Percentiles rank a stretch among this genome's conserved stretches.
phyloP scores from a whole-genome alignment of 805 yeast genomes.

The Hagleromyces aurorensis region DNA sequence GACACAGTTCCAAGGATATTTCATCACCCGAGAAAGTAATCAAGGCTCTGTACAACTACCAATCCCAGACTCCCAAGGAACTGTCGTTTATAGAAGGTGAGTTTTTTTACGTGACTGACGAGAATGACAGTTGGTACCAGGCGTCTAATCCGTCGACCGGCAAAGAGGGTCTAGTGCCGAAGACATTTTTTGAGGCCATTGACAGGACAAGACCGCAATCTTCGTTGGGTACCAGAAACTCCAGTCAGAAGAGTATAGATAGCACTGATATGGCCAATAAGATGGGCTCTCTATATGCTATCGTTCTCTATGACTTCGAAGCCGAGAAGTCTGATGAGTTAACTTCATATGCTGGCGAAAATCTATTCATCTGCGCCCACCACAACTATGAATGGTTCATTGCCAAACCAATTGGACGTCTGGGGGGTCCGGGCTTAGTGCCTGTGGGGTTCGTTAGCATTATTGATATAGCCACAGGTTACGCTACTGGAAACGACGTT shows the following conservation, averaged over 20 bases:
- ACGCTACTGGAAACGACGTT: conserved; percentile 48
- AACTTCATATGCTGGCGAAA: conserved; percentile 77
- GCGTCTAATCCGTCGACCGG: conserved; percentile 81
- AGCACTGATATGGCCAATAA: conserved; percentile 12
- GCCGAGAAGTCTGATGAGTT: conserved; percentile 79
- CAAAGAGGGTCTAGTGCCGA: conserved; percentile 80
- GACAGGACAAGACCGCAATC: conserved; percentile 44
- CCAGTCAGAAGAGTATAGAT: conserved; percentile 11
- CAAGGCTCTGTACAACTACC: conserved; percentile 70
- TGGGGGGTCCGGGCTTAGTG: conserved; percentile 96
- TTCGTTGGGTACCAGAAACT: no score
- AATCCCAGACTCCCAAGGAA: conserved; percentile 75
- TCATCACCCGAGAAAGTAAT: conserved; percentile 67
- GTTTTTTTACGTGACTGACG: conserved; percentile 72
- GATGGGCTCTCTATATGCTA: conserved; percentile 60
- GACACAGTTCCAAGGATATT: conserved; percentile 12
- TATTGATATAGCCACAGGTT: conserved; percentile 63
- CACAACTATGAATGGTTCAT: conserved; percentile 96
- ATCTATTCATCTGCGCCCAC: conserved; percentile 89
- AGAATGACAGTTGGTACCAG: conserved; percentile 70
- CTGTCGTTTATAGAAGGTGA: conserved; percentile 75
- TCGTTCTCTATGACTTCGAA: conserved; percentile 74
- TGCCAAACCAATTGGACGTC: conserved; percentile 88
- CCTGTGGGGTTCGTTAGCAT: conserved; percentile 87
- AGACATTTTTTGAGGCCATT: conserved; percentile 71